A percentile compares a stretch with the other conserved stretches of the same genome.
These are phyloP conservation scores for Salix viminalis DNA, from an alignment of 345 rosid species.

Conservation along the genomic window DNA sequence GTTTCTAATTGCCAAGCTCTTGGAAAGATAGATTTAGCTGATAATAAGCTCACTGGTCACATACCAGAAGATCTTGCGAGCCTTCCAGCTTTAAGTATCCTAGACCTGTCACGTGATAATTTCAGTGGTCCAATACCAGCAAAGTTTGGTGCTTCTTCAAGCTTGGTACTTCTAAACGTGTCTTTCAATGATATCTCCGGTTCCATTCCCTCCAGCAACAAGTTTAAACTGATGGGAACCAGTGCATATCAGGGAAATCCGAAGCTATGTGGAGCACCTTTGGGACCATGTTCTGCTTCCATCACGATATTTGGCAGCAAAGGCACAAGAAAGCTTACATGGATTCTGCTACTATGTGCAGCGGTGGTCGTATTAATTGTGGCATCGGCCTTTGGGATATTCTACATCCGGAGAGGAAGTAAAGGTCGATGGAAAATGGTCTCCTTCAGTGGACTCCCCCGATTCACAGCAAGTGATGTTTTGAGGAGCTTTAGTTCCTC, in stretches of 20 bases:
- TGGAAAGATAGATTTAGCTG: constrained; percentile 47
- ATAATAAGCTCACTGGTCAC: constrained; percentile 49
- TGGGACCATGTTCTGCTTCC: constrained; percentile 52
- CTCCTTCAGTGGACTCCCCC: constrained; percentile 66
- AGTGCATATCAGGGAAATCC: constrained; percentile 63
- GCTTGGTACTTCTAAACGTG: constrained; percentile 46
- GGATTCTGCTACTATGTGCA: constrained; percentile 54
- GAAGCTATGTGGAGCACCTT: constrained; percentile 73
- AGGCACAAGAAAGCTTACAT: constrained; percentile 49
- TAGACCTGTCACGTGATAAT: constrained; percentile 64
- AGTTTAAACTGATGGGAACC: constrained; percentile 53
- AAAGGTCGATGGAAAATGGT: constrained; percentile 76
- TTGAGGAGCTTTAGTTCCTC: constrained; percentile 57
- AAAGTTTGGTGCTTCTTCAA: constrained; percentile 46
- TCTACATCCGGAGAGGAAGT: constrained; percentile 47
- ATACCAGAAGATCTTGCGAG: constrained; percentile 51
- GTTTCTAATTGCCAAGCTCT: constrained; percentile 58
- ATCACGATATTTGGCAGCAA: constrained; percentile 36
- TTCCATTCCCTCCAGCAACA: constrained; percentile 53
- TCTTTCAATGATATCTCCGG: constrained; percentile 65
- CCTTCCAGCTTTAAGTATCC: constrained; percentile 45
- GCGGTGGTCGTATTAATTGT: constrained; percentile 35
- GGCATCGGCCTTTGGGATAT: constrained; percentile 44
- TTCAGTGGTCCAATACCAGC: constrained; percentile 59
- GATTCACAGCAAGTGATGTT: constrained; percentile 67